Base-by-base conservation (phyloP, 2,329 filamentous ascomycete genomes). In the Lecanicillium sp. region DNA sequence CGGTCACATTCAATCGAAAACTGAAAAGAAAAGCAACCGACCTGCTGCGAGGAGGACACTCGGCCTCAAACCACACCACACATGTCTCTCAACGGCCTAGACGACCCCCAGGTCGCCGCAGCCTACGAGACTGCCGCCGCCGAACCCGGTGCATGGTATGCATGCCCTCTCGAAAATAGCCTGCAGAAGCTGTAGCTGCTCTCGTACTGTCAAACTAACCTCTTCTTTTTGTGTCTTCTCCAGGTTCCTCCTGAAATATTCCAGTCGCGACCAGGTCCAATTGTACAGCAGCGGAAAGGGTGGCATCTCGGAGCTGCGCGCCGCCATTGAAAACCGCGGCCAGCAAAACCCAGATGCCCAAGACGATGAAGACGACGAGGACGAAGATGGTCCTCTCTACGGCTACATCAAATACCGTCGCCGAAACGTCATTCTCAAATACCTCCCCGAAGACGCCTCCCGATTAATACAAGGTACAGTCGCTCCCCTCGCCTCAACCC, bases 51-150 rank as follows among this genome's bases (percentile, higher is more conserved):
- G 66, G 27, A 60, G 54, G 12, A 25, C 11, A 25, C 22, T 25
- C 22, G 22, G 7, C 22, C 22, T 25, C 6, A n/a, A n/a, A 7
- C 6, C 22, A 25, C 22, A 15, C 25, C 29, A 42, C 46, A 18
- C 45, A 97, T 97, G 90, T 96, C 90, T 71, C 74, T 97, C 64
- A 95, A 95, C 79, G 92, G 92, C 49, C 74, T 97, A 65, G 89
- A 96, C 68, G 76, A 79, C 66, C 69, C 75, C 51, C 76, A 79
- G 57, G 76, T 98, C 65, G 77, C 81, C 64, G 87, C 94, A 66
- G 88, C 89, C 54, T 82, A 94, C 65, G 84, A 89, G 57, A 70
- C 77, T 52, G 85, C 87, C 41, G 70, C 81, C 52, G 76, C 77
- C 44, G 92, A 97, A 64, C 79, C 87, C 42, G 89, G 88, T 68